A percentile compares a stretch with the other conserved stretches of the same genome.
phyloP scores from a whole-genome alignment of 23 red algal species.

The Gracilaria caudata region DNA sequence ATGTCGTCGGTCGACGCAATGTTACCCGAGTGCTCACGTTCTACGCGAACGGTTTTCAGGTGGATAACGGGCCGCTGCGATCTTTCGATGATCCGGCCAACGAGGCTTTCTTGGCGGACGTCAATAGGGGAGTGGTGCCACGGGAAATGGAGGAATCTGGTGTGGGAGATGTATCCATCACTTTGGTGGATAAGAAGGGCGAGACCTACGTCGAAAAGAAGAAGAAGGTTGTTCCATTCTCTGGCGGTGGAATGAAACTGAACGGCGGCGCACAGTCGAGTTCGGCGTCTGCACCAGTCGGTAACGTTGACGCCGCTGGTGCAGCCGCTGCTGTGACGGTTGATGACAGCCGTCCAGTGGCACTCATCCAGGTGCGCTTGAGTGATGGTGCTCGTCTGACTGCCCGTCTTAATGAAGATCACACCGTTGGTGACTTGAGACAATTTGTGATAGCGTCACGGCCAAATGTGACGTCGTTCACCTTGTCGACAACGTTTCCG shows the following conservation, averaged over 20 bases:
- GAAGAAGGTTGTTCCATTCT: constrained; percentile 76
- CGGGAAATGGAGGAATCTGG: constrained; percentile 90
- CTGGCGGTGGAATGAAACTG: constrained; percentile 82
- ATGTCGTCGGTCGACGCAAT: constrained; percentile 64
- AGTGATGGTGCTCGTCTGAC: constrained; percentile 88
- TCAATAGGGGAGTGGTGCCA: constrained; percentile 92
- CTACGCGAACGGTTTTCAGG: constrained; percentile 92
- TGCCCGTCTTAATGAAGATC: constrained; percentile 78
- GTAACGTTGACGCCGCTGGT: background rate
- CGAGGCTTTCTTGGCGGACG: constrained; percentile 82
- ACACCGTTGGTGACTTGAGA: constrained; percentile 85
- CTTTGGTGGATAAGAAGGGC: constrained; percentile 83
- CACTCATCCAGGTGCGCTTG: constrained; percentile 88
- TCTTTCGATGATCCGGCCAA: constrained; percentile 90
- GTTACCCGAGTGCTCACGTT: constrained; percentile 86
- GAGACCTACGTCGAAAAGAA: constrained; percentile 81
- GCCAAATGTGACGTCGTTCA: constrained; percentile 57
- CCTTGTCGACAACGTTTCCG: constrained; percentile 82
- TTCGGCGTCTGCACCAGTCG: background rate
- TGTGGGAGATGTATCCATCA: constrained; percentile 84
- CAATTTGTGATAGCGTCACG: constrained; percentile 50
- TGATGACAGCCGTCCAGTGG: constrained; percentile 72
- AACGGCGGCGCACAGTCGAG: constrained; percentile 13
- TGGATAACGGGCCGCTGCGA: constrained; percentile 85
- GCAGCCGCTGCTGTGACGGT: constrained; percentile 46